Percentiles rank a stretch among this genome's conserved stretches.
These are phyloP conservation scores for Eleusine coracana DNA, from an alignment of 176 grass and related monocot species.

Conservation along the genomic window DNA sequence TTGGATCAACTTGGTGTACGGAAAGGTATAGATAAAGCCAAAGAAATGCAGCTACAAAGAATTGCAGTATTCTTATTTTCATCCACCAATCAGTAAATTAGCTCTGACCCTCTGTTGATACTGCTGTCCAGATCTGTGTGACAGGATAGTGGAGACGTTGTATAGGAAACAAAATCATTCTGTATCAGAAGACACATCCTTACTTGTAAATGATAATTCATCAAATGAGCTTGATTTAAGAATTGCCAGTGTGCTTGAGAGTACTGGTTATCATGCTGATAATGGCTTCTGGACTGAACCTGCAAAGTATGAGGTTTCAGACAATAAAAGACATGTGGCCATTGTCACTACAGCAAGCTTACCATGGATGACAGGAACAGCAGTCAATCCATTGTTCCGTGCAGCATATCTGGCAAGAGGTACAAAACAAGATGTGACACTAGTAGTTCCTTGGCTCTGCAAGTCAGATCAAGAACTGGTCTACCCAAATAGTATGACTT, in stretches of 20 bases:
- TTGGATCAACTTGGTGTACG: constrained; percentile 73
- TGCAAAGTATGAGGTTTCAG: constrained; percentile 44
- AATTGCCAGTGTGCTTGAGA: constrained; percentile 67
- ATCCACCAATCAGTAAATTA: constrained; percentile 1
- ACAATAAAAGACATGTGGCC: constrained; percentile 71
- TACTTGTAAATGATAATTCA: constrained; percentile 51
- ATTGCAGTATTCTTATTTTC: not conserved
- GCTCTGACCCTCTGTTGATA: constrained; percentile 2
- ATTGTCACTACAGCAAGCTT: constrained; percentile 85
- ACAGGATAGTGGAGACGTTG: constrained; percentile 64
- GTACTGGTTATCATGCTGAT: constrained; percentile 49
- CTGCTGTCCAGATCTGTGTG: constrained; percentile 56
- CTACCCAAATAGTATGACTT: constrained; percentile 76
- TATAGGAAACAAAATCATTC: constrained; percentile 53
- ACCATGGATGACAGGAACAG: constrained; percentile 94
- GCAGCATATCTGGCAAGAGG: constrained; percentile 80
- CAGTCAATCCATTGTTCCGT: constrained; percentile 87
- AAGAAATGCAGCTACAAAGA: not conserved
- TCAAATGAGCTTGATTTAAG: constrained; percentile 70
- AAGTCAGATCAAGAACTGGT: constrained; percentile 79
- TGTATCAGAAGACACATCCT: constrained; percentile 51
- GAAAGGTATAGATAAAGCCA: constrained; percentile 47
- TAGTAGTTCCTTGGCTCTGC: constrained; percentile 80
- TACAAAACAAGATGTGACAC: constrained; percentile 75
- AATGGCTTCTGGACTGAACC: constrained; percentile 48